Base-by-base conservation (phyloP, 176 grass and related monocot genomes). In the Avena eriantha region DNA sequence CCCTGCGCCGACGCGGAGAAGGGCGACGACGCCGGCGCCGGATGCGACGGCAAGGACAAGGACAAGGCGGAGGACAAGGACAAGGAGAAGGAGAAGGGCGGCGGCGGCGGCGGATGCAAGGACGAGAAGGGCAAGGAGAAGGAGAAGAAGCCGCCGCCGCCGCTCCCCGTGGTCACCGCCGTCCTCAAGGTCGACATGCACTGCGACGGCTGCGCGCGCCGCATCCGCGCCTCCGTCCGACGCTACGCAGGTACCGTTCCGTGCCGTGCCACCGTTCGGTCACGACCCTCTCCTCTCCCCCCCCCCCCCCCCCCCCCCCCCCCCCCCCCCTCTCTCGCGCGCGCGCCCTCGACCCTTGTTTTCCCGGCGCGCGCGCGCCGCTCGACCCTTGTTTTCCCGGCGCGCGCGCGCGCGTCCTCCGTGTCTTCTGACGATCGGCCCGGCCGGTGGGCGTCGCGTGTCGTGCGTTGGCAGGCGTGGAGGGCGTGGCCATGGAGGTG, bases 131-230 rank as follows among this genome's bases (percentile, higher is more conserved):
- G 77, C 5, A 83, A 88, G 74, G 79, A 34, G 39, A 34, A 55
- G 70, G 63, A 34, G 1, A 72, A 50, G 86, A 72, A 90, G 90
- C 7, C 56, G 69, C 21, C 23, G 21, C 21, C 45, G 36, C 79
- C 11, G 55, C 45, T 21, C 5, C 84, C 88, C n/a, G 33, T 81
- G 11, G 78, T 89, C n/a, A 92, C 90, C 10, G 91, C 84, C 7
- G 86, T 95, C 35, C 72, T 98, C 69, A 94, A 94, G 93, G 76
- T 95, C 0, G 96, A 98, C 87, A 92, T 94, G 82, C 96, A 94
- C 88, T 98, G 92, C 89, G 82, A 94, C 54, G 96, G 93, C 3
- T 98, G 96, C 83, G 79, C 88, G 22, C 83, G 58, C 16, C 91
- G 91, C 60, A 92, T 95, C 86, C 81, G 69, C 54, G 80, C 15